phyloP scores from a whole-genome alignment of 371 early-diverging fungal genomes.

The Syncephalastrum monosporum region DNA sequence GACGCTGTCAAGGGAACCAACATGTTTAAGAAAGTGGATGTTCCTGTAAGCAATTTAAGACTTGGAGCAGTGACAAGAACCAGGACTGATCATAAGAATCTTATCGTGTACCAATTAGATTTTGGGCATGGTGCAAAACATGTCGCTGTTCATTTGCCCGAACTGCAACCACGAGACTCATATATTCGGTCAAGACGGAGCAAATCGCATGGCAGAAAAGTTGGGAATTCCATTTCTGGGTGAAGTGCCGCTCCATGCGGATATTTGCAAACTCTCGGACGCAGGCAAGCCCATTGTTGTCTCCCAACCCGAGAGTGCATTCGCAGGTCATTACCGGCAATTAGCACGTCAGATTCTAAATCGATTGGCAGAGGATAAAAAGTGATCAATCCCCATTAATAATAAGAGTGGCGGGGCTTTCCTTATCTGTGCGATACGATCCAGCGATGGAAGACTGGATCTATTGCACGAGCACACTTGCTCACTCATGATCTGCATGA shows the following conservation, averaged over 20 bases:
- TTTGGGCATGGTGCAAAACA: constrained; percentile 88
- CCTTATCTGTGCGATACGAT: background rate
- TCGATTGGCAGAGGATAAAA: background rate
- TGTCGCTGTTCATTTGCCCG: constrained; percentile 83
- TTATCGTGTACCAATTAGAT: constrained; percentile 52
- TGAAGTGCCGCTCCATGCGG: constrained; percentile 78
- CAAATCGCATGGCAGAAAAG: constrained; percentile 57
- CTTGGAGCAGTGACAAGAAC: background rate
- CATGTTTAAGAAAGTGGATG: constrained; percentile 82
- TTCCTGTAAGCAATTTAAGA: constrained; percentile 63
- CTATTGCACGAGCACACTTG: background rate
- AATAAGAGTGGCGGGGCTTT: background rate
- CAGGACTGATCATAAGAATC: background rate
- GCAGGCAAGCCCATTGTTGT: constrained; percentile 77
- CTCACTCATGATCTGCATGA: background rate
- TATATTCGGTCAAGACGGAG: constrained; percentile 79
- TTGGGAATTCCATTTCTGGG: constrained; percentile 69
- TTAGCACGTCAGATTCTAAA: background rate
- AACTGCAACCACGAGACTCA: constrained; percentile 76
- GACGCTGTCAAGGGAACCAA: constrained; percentile 83
- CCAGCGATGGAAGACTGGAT: background rate
- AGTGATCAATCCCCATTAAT: background rate
- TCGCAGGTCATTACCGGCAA: constrained; percentile 53
- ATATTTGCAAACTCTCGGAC: constrained; percentile 74
- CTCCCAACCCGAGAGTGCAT: constrained; percentile 62